Conservation (phyloP, 306 rosid species). For the Gastrolobium villosum region DNA sequence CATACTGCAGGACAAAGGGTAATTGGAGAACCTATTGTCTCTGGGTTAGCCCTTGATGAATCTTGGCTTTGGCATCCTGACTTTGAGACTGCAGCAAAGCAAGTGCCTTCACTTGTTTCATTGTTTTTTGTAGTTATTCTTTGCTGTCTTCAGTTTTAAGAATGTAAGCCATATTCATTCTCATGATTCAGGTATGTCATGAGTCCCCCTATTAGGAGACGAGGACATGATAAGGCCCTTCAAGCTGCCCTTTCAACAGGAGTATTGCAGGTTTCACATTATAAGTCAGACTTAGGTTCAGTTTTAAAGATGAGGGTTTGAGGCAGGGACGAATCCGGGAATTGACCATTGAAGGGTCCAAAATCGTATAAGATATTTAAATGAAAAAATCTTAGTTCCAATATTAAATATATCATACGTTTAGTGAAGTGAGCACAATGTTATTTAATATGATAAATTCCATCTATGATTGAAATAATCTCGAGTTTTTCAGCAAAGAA, state of each 20-base stretch:
- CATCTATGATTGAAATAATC: not conserved
- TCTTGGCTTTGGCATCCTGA: slow-evolving; percentile 96
- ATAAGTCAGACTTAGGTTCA: slow-evolving; percentile 36
- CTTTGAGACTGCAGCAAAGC: slow-evolving; percentile 85
- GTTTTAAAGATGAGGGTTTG: slow-evolving; percentile 22
- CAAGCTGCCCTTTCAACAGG: slow-evolving; percentile 92
- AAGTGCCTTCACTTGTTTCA: slow-evolving; percentile 47
- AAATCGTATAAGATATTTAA: not conserved
- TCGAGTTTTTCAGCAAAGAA: not conserved
- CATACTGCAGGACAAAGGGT: slow-evolving; percentile 78
- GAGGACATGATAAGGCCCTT: slow-evolving; percentile 91
- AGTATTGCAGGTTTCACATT: slow-evolving; percentile 75
- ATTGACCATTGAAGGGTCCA: not conserved
- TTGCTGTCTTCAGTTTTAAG: slow-evolving; percentile 35
- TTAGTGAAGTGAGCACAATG: not conserved
- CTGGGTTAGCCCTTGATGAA: slow-evolving; percentile 90
- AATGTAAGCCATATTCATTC: slow-evolving; percentile 32
- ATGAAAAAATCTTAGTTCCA: not conserved
- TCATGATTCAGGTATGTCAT: slow-evolving; percentile 85
- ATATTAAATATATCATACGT: too few relatives aligned
- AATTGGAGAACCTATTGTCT: slow-evolving; percentile 87
- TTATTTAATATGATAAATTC: not conserved
- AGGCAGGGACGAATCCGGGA: not conserved
- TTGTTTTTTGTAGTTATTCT: slow-evolving; percentile 37
- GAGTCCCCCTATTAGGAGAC: slow-evolving; percentile 93